These are phyloP conservation scores for Inonotus obliquus DNA, from an alignment of 1,284 basidiomycete genomes.

Conservation along the genomic window DNA sequence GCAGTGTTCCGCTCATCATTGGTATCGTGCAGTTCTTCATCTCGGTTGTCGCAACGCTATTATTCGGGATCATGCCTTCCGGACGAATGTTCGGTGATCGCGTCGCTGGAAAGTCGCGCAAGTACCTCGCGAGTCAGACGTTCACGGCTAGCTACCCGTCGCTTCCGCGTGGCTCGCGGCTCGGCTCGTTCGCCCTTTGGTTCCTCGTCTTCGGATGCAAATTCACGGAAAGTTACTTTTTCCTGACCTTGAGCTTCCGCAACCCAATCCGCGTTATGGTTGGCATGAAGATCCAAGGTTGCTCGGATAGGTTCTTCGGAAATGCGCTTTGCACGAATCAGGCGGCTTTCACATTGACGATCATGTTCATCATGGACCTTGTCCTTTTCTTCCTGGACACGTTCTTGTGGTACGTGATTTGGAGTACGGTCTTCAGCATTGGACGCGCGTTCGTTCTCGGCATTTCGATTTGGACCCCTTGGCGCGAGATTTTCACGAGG, in stretches of 20 bases:
- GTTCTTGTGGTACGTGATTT: constrained; percentile 96
- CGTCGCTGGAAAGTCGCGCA: constrained; percentile 87
- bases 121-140: constrained; percentile 93
- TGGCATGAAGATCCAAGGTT: constrained; percentile 87
- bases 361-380: constrained; percentile 97
- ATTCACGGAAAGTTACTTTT: constrained; percentile 93
- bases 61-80: constrained; percentile 86
- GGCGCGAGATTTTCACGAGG: constrained; percentile 91
- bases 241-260: constrained; percentile 89
- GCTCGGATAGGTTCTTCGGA: constrained; percentile 82
- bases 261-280: constrained; percentile 89
- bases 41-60: constrained; percentile 72
- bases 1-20: constrained; percentile 76
- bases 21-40: constrained; percentile 92
- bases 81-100: constrained; percentile 95
- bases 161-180: constrained; percentile 54
- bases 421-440: constrained; percentile 94
- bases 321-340: constrained; percentile 80
- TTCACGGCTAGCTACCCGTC: constrained; percentile 91
- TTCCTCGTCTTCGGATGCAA: constrained; percentile 90
- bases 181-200: constrained; percentile 80
- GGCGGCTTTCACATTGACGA: constrained; percentile 85
- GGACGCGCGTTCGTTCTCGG: constrained; percentile 87
- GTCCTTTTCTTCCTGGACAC: constrained; percentile 96
- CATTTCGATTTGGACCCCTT: constrained; percentile 94